Percentiles rank a stretch among this genome's conserved stretches.
These are phyloP conservation scores for Cladorrhinum samala DNA, from an alignment of 495 filamentous ascomycete species.

Conservation along the genomic window DNA sequence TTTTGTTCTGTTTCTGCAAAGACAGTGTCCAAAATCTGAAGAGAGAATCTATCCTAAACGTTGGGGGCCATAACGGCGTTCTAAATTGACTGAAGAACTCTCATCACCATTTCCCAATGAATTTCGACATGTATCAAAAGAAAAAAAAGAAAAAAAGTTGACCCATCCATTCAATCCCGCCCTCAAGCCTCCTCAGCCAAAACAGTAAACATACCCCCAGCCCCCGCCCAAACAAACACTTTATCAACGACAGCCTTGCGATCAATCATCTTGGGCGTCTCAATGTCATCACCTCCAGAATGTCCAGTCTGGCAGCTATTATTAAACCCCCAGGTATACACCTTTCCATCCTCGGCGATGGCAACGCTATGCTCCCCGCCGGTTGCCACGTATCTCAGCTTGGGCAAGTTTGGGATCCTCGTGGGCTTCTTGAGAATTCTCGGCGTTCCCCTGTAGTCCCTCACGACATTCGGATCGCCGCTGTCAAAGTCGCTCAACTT, in stretches of 20 bases:
- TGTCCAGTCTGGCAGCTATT: not conserved
- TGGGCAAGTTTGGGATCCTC: not conserved
- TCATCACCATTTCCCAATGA: too few relatives aligned
- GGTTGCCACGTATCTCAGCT: not conserved
- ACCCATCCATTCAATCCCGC: not conserved
- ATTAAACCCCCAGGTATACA: not conserved
- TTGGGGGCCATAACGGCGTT: too few relatives aligned
- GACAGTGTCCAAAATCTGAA: too few relatives aligned
- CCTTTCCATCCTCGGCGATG: not conserved
- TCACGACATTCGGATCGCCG: not conserved
- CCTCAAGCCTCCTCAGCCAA: conserved; percentile 1
- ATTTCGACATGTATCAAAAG: too few relatives aligned
- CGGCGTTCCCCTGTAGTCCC: not conserved
- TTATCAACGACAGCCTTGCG: not conserved
- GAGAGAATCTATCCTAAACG: too few relatives aligned
- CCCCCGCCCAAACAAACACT: not conserved
- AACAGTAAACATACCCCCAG: conserved; percentile 1
- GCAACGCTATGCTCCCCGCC: not conserved
- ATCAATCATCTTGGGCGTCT: not conserved
- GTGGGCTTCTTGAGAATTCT: not conserved
- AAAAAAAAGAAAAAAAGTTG: too few relatives aligned
- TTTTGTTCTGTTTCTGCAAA: too few relatives aligned
- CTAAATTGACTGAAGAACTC: too few relatives aligned
- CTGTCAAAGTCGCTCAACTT: not conserved
- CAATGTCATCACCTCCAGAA: not conserved